phyloP scores from a whole-genome alignment of 2,329 filamentous ascomycete genomes.

The Podosphaera fusca region DNA sequence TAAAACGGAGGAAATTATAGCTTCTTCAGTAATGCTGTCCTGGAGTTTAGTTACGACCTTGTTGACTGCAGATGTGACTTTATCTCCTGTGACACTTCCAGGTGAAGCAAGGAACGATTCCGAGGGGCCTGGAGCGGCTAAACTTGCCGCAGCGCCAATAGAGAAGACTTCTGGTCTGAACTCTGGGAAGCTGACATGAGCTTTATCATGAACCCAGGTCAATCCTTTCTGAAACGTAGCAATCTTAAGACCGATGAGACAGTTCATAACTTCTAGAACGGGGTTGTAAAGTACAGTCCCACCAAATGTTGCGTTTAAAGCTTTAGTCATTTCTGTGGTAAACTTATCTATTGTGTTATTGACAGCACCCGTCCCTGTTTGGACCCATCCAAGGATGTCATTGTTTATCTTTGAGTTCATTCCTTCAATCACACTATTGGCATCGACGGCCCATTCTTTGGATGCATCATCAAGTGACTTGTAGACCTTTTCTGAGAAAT shows the following conservation, averaged over 20 bases:
- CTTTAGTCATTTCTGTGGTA: conserved; percentile 50
- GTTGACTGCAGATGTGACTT: conserved; percentile 39
- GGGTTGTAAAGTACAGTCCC: conserved; percentile 59
- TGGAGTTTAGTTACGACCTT: conserved; percentile 45
- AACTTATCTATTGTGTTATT: conserved; percentile 73
- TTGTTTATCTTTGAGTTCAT: conserved; percentile 55
- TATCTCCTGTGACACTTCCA: conserved; percentile 17
- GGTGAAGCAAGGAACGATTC: conserved; percentile 57
- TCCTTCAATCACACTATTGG: conserved; percentile 35
- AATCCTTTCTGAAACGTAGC: conserved; percentile 64
- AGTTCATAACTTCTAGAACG: conserved; percentile 59
- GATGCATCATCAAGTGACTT: conserved; percentile 38
- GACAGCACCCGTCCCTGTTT: conserved; percentile 56
- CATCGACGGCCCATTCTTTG: conserved; percentile 35
- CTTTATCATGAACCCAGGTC: conserved; percentile 82
- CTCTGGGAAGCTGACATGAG: conserved; percentile 57
- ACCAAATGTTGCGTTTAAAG: conserved; percentile 57
- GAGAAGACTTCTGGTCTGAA: conserved; percentile 69
- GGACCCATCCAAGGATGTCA: conserved; percentile 71
- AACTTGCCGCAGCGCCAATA: conserved; percentile 41
- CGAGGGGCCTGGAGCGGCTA: conserved; percentile 29
- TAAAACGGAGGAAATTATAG: conserved; percentile 54
- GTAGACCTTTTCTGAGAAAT: conserved; percentile 43
- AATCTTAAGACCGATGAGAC: conserved; percentile 73
- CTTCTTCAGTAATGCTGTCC: conserved; percentile 48